A percentile compares a stretch with the other conserved stretches of the same genome.
Evolutionary conservation across 2,329 filamentous ascomycete genomes (phyloP).

Genomic region (Colletotrichum sp.): DNA sequence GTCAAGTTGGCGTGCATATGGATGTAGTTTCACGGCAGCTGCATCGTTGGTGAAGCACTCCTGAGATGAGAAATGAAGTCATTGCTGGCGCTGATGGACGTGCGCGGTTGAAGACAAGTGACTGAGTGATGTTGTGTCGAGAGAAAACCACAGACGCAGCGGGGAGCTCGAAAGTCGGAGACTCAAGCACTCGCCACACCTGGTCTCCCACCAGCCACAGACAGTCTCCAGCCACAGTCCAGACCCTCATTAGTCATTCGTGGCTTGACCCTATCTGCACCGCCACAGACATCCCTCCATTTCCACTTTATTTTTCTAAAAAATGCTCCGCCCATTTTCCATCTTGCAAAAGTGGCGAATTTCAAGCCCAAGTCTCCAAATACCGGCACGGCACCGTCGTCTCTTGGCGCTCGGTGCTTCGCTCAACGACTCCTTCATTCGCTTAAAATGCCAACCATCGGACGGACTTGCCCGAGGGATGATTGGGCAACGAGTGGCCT

Average conservation of each 20-base stretch:
- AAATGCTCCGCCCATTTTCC: not conserved
- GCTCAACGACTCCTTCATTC: not conserved
- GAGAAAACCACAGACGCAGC: not conserved
- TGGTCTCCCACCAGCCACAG: not conserved
- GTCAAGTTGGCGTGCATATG: not conserved
- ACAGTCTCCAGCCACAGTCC: not conserved
- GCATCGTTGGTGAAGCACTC: not conserved
- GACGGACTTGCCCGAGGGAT: not conserved
- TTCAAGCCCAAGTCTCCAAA: not conserved
- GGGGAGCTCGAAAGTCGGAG: not conserved
- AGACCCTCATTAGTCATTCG: not conserved
- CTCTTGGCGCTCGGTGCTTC: not conserved
- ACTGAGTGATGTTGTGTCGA: not conserved
- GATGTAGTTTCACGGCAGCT: not conserved
- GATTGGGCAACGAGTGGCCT: conserved; percentile 7
- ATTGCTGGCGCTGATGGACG: not conserved
- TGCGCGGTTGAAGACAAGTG: not conserved
- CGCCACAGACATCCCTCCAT: not conserved
- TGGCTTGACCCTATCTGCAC: not conserved
- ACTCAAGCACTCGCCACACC: not conserved
- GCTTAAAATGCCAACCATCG: not conserved
- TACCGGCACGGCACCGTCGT: not conserved
- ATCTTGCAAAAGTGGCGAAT: not conserved
- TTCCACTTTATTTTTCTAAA: not conserved
- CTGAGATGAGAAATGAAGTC: not conserved